phyloP scores from a whole-genome alignment of 2,329 filamentous ascomycete species.

The Fusarium cicatricum region DNA sequence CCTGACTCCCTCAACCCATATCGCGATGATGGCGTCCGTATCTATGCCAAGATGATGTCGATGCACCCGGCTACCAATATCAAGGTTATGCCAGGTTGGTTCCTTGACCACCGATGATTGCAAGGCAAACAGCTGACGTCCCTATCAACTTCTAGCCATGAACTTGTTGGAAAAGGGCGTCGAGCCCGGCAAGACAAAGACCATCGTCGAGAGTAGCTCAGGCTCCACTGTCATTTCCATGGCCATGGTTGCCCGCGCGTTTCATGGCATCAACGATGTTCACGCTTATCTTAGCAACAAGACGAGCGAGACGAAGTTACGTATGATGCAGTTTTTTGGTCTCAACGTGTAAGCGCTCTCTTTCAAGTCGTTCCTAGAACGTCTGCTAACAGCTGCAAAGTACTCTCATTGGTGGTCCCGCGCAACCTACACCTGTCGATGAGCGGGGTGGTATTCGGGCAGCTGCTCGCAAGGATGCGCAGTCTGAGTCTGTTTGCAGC shows the following conservation, averaged over 20 bases:
- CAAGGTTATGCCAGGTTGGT: constrained; percentile 65
- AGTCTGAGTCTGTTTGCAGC: constrained; percentile 43
- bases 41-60: constrained; percentile 72
- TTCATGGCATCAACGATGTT: constrained; percentile 51
- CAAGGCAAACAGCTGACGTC: constrained; percentile 13
- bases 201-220: constrained; percentile 67
- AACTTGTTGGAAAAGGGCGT: constrained; percentile 60
- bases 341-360: constrained; percentile 42
- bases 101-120: neutral
- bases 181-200: constrained; percentile 55
- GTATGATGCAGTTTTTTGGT: constrained; percentile 47
- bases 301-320: constrained; percentile 47
- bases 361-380: neutral
- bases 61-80: constrained; percentile 69
- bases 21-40: constrained; percentile 63
- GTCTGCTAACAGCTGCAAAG: constrained; percentile 29
- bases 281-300: constrained; percentile 60
- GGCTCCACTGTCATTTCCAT: constrained; percentile 70
- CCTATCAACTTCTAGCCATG: constrained; percentile 37
- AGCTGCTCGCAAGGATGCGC: constrained; percentile 41
- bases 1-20: constrained; percentile 65
- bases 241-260: constrained; percentile 48
- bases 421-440: constrained; percentile 46
- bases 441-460: constrained; percentile 45
- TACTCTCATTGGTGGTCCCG: constrained; percentile 45